Evolutionary conservation across 192 early-diverging fungal genomes (phyloP).

Genomic region (Backusella circina): DNA sequence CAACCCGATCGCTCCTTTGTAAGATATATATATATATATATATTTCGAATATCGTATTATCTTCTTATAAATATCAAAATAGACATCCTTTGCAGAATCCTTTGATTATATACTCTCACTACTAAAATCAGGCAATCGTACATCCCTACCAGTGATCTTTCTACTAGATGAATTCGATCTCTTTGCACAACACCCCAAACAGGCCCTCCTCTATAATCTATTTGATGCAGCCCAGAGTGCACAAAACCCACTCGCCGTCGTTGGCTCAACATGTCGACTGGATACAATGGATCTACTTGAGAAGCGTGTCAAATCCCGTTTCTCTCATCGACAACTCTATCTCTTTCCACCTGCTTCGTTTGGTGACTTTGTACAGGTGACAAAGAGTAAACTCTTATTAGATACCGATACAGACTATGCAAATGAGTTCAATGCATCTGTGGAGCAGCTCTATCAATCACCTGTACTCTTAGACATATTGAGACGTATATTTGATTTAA

Average conservation of each 20-base stretch:
- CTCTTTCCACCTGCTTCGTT: conserved; percentile 55
- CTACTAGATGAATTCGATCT: conserved; percentile 93
- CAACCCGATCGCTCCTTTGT: conserved; percentile 30
- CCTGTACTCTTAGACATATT: conserved; percentile 37
- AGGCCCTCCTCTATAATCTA: conserved; percentile 89
- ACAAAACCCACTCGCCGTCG: conserved; percentile 79
- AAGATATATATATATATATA: not conserved
- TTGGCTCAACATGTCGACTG: conserved; percentile 79
- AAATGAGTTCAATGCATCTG: conserved; percentile 45
- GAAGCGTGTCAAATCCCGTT: conserved; percentile 93
- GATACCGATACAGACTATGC: conserved; percentile 22
- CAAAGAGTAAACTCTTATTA: conserved; percentile 46
- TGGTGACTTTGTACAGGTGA: conserved; percentile 56
- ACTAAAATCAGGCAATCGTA: conserved; percentile 52
- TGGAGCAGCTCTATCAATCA: conserved; percentile 44
- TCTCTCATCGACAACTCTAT: conserved; percentile 83
- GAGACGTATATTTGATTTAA: conserved; percentile 54
- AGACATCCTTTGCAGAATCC: conserved; percentile 71
- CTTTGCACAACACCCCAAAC: conserved; percentile 90
- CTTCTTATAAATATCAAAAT: not conserved
- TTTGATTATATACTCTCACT: conserved; percentile 61
- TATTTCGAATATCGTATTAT: not conserved
- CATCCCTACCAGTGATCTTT: conserved; percentile 72
- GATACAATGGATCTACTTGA: conserved; percentile 85
- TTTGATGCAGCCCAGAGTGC: conserved; percentile 87